A percentile compares a stretch with the other conserved stretches of the same genome.
Evolutionary conservation across 163 green algal species (phyloP).

Genomic region (Volvox carteri): DNA sequence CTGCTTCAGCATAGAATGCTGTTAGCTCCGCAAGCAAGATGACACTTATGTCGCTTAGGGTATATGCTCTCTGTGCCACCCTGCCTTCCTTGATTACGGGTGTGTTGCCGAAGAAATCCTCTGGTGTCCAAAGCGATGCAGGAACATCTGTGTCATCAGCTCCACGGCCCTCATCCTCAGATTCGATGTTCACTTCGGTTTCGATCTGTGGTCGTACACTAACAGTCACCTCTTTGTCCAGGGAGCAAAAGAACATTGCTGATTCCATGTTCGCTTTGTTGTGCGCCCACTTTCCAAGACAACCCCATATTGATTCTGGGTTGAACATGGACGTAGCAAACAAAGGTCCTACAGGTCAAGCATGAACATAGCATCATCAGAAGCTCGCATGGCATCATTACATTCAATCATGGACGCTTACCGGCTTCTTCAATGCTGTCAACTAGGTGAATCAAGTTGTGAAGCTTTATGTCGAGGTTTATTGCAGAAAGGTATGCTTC

Average conservation of each 20-base stretch:
- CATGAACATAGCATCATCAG: too few species aligned
- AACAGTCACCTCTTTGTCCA: not conserved
- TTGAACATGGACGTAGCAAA: not conserved
- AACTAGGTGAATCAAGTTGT: slow-evolving; percentile 21
- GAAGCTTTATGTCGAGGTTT: slow-evolving; percentile 30
- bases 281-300: not conserved
- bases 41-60: too few species aligned
- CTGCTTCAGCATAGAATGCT: too few species aligned
- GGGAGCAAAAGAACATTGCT: not conserved
- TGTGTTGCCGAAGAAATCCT: too few species aligned
- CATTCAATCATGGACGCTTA: not conserved
- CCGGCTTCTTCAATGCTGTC: not conserved
- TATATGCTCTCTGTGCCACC: too few species aligned
- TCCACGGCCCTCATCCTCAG: too few species aligned
- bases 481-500: not conserved
- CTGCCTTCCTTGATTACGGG: too few species aligned
- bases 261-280: slow-evolving; percentile 1
- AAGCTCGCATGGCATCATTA: not conserved
- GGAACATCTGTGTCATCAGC: too few species aligned
- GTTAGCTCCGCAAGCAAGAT: too few species aligned
- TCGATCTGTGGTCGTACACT: too few species aligned
- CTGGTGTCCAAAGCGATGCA: too few species aligned
- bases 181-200: too few species aligned
- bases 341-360: not conserved
- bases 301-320: not conserved